Evolutionary conservation across 2,329 filamentous ascomycete genomes (phyloP).

Genomic region (Berkeleyomyces rouxiae): DNA sequence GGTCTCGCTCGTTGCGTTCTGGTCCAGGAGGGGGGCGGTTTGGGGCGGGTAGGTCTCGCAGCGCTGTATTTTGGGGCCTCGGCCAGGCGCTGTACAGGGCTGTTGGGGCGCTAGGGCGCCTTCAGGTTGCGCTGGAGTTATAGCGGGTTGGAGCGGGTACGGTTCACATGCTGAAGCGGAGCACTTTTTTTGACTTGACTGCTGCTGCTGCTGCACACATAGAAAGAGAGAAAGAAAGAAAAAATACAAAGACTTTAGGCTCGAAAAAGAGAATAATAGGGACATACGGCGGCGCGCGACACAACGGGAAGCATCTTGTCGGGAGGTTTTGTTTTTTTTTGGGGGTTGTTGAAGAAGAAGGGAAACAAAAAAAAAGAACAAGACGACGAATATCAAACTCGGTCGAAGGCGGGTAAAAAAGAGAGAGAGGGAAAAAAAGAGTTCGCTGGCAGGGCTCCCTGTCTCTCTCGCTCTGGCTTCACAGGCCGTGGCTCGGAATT

Average conservation of each 20-base stretch:
- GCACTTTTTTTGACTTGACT: not conserved
- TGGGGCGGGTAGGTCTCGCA: not conserved
- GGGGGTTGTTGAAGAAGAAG: not conserved
- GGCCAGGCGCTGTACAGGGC: not conserved
- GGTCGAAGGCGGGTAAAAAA: not conserved
- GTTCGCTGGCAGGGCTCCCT: not conserved
- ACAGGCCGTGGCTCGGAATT: not conserved
- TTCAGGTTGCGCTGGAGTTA: not conserved
- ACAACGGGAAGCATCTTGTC: slow-evolving; percentile 11
- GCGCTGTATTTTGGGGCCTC: not conserved
- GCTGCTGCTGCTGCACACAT: not conserved
- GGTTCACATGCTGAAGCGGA: too few relatives aligned
- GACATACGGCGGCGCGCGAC: slow-evolving; percentile 13
- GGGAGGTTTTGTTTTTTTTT: not conserved
- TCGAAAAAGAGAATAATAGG: not conserved
- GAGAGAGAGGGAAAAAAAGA: not conserved
- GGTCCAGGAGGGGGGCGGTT: not conserved
- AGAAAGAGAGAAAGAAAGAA: not conserved
- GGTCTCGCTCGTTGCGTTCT: not conserved
- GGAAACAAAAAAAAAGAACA: not conserved
- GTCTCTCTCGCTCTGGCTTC: not conserved
- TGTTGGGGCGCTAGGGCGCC: not conserved
- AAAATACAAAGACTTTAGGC: not conserved
- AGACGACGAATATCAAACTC: not conserved
- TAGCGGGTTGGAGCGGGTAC: not conserved